Evolutionary conservation across 176 grass and related monocot species (phyloP).

Genomic region (Coix lacrymajobi): DNA sequence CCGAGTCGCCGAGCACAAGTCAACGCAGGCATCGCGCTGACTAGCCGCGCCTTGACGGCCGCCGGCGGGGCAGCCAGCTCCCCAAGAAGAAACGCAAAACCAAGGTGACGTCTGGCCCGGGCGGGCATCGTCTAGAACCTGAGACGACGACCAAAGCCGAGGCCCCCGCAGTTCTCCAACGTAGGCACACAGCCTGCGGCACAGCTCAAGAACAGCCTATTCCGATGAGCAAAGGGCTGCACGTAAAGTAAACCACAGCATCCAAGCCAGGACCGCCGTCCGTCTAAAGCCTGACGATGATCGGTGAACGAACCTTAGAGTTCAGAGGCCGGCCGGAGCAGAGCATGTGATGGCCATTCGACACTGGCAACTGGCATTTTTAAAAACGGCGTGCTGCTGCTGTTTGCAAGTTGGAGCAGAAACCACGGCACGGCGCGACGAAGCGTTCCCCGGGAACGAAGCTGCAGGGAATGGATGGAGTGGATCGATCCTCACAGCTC

Average conservation of each 20-base stretch:
- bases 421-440: constrained; percentile 20
- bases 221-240: not conserved
- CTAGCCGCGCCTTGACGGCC: not conserved
- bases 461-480: not conserved
- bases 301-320: not conserved
- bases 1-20: too few relatives aligned
- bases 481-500: not conserved
- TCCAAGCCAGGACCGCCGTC: not conserved
- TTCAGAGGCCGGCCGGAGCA: not conserved
- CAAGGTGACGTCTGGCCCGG: too few relatives aligned
- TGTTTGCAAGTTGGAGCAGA: not conserved
- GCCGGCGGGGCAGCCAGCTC: not conserved
- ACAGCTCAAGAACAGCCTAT: not conserved
- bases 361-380: not conserved
- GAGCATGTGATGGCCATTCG: constrained; percentile 26
- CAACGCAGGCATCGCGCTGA: too few relatives aligned
- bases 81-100: not conserved
- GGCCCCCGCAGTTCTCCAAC: too few relatives aligned
- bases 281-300: not conserved
- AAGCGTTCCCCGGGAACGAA: not conserved
- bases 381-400: not conserved
- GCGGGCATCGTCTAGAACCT: too few relatives aligned
- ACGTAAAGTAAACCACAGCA: not conserved
- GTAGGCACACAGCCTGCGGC: too few relatives aligned
- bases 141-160: too few relatives aligned